Evolutionary conservation across 2,329 filamentous ascomycete species (phyloP).

Genomic region (Aspergillus glaucus): DNA sequence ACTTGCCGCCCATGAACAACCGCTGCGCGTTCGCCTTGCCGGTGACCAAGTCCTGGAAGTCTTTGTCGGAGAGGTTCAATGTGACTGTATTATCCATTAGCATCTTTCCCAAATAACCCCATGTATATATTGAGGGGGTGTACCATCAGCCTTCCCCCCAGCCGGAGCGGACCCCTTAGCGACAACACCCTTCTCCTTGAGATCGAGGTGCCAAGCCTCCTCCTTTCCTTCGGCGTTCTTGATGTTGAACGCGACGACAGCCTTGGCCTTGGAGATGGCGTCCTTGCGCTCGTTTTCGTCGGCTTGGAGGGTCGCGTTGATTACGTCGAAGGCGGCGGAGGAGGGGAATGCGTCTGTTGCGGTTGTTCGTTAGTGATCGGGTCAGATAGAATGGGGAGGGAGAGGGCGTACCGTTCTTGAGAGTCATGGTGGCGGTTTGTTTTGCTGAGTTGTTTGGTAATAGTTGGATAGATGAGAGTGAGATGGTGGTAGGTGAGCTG

Average conservation of each 20-base stretch:
- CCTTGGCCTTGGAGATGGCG: constrained; percentile 81
- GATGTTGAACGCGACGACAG: constrained; percentile 83
- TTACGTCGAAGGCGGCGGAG: constrained; percentile 84
- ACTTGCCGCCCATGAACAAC: constrained; percentile 95
- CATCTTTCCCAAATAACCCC: not conserved
- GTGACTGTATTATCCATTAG: constrained; percentile 55
- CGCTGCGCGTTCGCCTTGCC: constrained; percentile 93
- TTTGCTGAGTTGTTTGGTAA: not conserved
- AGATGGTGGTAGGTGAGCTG: not conserved
- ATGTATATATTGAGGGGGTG: constrained; percentile 20
- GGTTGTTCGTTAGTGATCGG: constrained; percentile 4
- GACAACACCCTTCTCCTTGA: constrained; percentile 82
- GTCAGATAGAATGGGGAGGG: constrained; percentile 2
- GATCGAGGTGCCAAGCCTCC: constrained; percentile 88
- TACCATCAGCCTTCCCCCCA: constrained; percentile 77
- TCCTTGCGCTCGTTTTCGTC: constrained; percentile 72
- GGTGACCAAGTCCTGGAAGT: constrained; percentile 74
- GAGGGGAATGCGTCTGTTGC: constrained; percentile 72
- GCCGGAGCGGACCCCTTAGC: constrained; percentile 63
- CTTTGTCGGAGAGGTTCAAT: constrained; percentile 73
- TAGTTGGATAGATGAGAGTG: not conserved
- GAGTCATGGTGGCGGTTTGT: constrained; percentile 54
- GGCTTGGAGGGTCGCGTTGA: constrained; percentile 63
- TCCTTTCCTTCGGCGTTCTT: constrained; percentile 79
- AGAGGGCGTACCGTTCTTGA: constrained; percentile 59